phyloP scores from a whole-genome alignment of 2,329 filamentous ascomycete genomes.

The Truncatella angustata region DNA sequence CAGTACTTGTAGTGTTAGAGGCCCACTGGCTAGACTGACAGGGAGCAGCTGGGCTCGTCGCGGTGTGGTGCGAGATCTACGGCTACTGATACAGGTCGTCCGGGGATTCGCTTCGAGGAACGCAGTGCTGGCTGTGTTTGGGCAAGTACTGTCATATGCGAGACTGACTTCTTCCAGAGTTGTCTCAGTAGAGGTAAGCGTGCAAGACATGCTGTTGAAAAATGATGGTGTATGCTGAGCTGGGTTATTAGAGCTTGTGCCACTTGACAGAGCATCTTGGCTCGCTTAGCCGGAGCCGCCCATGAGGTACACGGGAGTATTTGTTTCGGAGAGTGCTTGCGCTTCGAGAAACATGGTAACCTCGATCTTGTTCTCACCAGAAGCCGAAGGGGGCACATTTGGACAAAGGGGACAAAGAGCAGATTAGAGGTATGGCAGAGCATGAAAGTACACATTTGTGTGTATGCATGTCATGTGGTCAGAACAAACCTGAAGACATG shows the following conservation, averaged over 20 bases:
- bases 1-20: neutral
- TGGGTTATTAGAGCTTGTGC: slow-evolving; percentile 1
- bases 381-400: neutral
- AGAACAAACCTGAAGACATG: too few relatives aligned
- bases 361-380: too few relatives aligned
- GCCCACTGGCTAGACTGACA: neutral
- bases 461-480: too few relatives aligned
- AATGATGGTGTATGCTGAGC: neutral
- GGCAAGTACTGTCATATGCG: neutral
- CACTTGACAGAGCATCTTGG: neutral
- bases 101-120: neutral
- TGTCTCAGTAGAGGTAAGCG: neutral
- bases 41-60: neutral
- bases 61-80: neutral
- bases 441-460: too few relatives aligned
- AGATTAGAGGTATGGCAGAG: too few relatives aligned
- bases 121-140: neutral
- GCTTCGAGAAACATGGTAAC: too few relatives aligned
- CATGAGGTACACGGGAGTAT: too few relatives aligned
- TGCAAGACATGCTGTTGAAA: neutral
- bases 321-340: neutral
- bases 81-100: neutral
- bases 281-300: too few relatives aligned
- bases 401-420: neutral
- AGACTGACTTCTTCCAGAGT: neutral